Percentiles rank a stretch among this genome's conserved stretches.
Evolutionary conservation across 1,284 basidiomycete species (phyloP).

Genomic region (Macrocystidia cucumis): DNA sequence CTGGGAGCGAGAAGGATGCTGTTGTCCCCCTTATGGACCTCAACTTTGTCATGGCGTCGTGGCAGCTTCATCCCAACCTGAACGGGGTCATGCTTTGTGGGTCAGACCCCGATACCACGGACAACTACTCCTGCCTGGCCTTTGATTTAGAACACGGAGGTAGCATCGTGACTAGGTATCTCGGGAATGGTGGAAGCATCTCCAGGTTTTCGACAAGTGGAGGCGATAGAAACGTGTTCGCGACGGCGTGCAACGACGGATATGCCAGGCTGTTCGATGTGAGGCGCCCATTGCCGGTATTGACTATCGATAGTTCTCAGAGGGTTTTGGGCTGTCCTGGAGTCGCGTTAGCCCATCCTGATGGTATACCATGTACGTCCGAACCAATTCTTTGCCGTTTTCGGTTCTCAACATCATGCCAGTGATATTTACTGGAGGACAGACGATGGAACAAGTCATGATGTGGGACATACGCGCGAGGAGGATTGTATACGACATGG

Average conservation of each 20-base stretch:
- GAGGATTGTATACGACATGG: slow-evolving; percentile 26
- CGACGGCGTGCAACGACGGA: slow-evolving; percentile 26
- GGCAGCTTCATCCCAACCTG: slow-evolving; percentile 17
- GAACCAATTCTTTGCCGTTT: neutral
- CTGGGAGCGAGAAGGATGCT: slow-evolving; percentile 15
- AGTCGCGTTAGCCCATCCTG: slow-evolving; percentile 14
- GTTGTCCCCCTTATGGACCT: slow-evolving; percentile 16
- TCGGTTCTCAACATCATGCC: neutral
- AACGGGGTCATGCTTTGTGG: slow-evolving; percentile 17
- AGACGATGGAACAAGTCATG: slow-evolving; percentile 18
- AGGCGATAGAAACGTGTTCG: slow-evolving; percentile 24
- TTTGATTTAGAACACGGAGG: slow-evolving; percentile 24
- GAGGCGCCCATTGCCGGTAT: slow-evolving; percentile 18
- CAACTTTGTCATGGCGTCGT: slow-evolving; percentile 12
- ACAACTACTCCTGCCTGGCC: slow-evolving; percentile 12
- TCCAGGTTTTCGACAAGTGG: slow-evolving; percentile 19
- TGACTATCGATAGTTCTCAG: slow-evolving; percentile 11
- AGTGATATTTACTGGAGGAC: slow-evolving; percentile 24
- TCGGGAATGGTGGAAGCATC: slow-evolving; percentile 26
- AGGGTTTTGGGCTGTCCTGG: slow-evolving; percentile 8
- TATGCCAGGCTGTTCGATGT: slow-evolving; percentile 28
- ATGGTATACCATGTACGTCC: slow-evolving; percentile 17
- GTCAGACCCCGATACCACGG: slow-evolving; percentile 5
- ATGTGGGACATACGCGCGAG: slow-evolving; percentile 30
- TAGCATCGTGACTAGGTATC: slow-evolving; percentile 18